Conservation (phyloP, 495 filamentous ascomycete genomes). For the Neurospora sp. region DNA sequence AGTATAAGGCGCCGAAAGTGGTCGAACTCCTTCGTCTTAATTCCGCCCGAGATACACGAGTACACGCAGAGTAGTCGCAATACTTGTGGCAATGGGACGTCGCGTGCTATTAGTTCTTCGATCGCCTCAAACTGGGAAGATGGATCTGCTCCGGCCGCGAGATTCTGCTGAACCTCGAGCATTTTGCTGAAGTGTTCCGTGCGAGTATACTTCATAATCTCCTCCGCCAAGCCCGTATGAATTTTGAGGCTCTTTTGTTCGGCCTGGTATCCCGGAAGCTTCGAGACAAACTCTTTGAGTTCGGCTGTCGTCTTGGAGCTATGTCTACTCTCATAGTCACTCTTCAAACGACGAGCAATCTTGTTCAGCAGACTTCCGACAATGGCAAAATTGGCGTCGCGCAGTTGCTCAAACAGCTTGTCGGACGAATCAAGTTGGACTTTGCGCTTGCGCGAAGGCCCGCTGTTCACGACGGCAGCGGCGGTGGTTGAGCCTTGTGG, state of each 20-base stretch:
- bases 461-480: conserved; percentile 19
- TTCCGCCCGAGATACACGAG: conserved; percentile 78
- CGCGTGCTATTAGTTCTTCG: conserved; percentile 85
- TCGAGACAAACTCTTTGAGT: conserved; percentile 83
- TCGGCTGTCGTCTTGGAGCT: conserved; percentile 80
- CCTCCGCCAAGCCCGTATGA: conserved; percentile 86
- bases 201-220: conserved; percentile 84
- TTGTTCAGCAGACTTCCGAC: conserved; percentile 83
- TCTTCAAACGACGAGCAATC: conserved; percentile 74
- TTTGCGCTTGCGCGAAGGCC: conserved; percentile 63
- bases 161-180: conserved; percentile 90
- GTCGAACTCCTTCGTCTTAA: conserved; percentile 80
- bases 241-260: conserved; percentile 87
- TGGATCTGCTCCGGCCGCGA: conserved; percentile 84
- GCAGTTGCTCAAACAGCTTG: conserved; percentile 76
- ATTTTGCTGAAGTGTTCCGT: conserved; percentile 79
- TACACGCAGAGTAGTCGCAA: conserved; percentile 84
- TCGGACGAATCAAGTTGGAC: conserved; percentile 85
- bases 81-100: conserved; percentile 64
- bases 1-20: conserved; percentile 78
- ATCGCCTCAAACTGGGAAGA: conserved; percentile 81
- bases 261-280: conserved; percentile 82
- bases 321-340: conserved; percentile 83
- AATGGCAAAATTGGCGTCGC: conserved; percentile 92
- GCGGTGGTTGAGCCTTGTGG: conserved; percentile 39